A percentile compares a stretch with the other conserved stretches of the same genome.
Evolutionary conservation across 2,329 filamentous ascomycete genomes (phyloP).

Genomic region (Orbilia quercus): DNA sequence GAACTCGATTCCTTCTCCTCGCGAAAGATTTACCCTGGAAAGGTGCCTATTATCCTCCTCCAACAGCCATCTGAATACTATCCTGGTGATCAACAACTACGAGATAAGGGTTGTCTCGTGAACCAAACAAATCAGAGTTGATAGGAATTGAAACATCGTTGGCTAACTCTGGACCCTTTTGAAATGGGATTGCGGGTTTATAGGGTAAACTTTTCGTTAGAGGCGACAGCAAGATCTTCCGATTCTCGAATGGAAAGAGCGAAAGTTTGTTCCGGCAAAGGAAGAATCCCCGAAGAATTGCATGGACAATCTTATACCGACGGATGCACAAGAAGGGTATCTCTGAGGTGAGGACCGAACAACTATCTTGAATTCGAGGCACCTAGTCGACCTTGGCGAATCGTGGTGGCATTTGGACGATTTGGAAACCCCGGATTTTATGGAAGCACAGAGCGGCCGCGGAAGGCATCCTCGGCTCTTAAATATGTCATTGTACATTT

Average conservation of each 20-base stretch:
- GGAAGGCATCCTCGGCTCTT: too few relatives aligned
- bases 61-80: conserved; percentile 1
- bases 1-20: conserved; percentile 60
- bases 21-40: conserved; percentile 54
- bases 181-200: conserved; percentile 61
- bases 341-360: conserved; percentile 83
- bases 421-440: too few relatives aligned
- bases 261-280: conserved; percentile 99
- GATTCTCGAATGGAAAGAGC: conserved; percentile 99
- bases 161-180: conserved; percentile 23
- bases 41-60: conserved; percentile 58
- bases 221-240: conserved; percentile 99
- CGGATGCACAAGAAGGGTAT: conserved; percentile 99
- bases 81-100: background rate
- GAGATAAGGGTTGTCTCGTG: too few relatives aligned
- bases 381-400: background rate
- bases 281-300: conserved; percentile 99
- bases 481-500: background rate
- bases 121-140: conserved; percentile 18
- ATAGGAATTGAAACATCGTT: background rate
- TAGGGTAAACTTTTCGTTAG: conserved; percentile 99
- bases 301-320: conserved; percentile 98
- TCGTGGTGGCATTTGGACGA: background rate
- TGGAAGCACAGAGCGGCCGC: too few relatives aligned
- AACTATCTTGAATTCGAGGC: background rate